Evolutionary conservation across 768 basidiomycete species (phyloP).

Genomic region (Albatrellus ellisii): DNA sequence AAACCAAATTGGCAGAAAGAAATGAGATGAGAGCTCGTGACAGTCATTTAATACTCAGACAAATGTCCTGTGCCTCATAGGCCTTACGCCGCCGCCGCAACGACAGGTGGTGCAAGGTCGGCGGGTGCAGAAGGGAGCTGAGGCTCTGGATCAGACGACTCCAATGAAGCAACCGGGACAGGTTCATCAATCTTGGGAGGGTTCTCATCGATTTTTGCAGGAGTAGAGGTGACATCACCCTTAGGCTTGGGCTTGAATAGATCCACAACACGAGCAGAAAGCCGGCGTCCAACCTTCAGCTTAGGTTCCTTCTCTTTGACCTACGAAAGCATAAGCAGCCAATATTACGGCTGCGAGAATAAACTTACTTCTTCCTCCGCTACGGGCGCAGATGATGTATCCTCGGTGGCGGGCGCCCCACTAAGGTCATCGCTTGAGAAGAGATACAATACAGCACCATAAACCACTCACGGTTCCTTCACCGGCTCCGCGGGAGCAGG

Average conservation of each 20-base stretch:
- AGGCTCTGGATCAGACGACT: slow-evolving; percentile 53
- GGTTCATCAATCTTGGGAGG: slow-evolving; percentile 85
- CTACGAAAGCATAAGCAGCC: slow-evolving; percentile 4
- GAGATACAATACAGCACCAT: not conserved
- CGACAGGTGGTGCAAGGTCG: slow-evolving; percentile 43
- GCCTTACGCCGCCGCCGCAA: slow-evolving; percentile 70
- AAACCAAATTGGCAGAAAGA: slow-evolving; percentile 14
- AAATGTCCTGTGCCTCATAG: slow-evolving; percentile 32
- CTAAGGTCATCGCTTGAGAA: slow-evolving; percentile 30
- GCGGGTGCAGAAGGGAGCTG: slow-evolving; percentile 28
- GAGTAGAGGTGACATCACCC: slow-evolving; percentile 25
- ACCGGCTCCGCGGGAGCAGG: slow-evolving; percentile 26
- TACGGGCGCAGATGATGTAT: slow-evolving; percentile 21
- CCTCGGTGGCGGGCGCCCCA: slow-evolving; percentile 20
- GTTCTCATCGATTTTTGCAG: slow-evolving; percentile 80
- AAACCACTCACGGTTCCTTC: slow-evolving; percentile 53
- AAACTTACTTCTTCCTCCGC: slow-evolving; percentile 45
- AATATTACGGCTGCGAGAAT: not conserved
- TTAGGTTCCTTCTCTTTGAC: slow-evolving; percentile 36
- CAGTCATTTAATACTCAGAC: slow-evolving; percentile 21
- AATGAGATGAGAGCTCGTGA: slow-evolving; percentile 8
- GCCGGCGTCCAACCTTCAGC: slow-evolving; percentile 64
- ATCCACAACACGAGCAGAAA: slow-evolving; percentile 72
- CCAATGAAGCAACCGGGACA: slow-evolving; percentile 68
- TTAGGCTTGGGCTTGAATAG: slow-evolving; percentile 73